Percentiles rank a stretch among this genome's conserved stretches.
These are phyloP conservation scores for Penicillium glabrum DNA, from an alignment of 2,329 filamentous ascomycete genomes.

Conservation along the genomic window DNA sequence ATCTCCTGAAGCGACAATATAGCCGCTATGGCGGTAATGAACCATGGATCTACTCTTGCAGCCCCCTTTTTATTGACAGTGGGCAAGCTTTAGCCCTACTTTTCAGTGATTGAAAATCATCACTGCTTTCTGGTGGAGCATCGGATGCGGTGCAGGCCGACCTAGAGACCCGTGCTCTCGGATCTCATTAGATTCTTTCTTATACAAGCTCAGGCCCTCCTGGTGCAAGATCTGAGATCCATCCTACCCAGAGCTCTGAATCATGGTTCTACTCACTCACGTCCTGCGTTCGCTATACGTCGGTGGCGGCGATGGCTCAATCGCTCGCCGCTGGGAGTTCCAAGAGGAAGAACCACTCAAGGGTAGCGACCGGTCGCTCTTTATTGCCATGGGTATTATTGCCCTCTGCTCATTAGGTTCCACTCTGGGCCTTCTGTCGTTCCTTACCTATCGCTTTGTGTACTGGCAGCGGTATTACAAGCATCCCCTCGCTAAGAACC, in stretches of 20 bases:
- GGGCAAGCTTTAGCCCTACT: not conserved
- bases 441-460: slow-evolving; percentile 51
- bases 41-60: slow-evolving; percentile 4
- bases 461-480: slow-evolving; percentile 51
- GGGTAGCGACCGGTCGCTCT: slow-evolving; percentile 39
- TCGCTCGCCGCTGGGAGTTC: slow-evolving; percentile 21
- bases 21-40: not conserved
- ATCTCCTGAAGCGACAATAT: not conserved
- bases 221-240: not conserved
- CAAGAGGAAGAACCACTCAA: slow-evolving; percentile 13
- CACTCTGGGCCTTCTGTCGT: slow-evolving; percentile 34
- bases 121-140: slow-evolving; percentile 5
- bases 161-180: not conserved
- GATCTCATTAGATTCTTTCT: not conserved
- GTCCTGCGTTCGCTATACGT: slow-evolving; percentile 14
- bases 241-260: not conserved
- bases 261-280: slow-evolving; percentile 14
- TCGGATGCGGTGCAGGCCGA: slow-evolving; percentile 3
- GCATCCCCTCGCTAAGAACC: slow-evolving; percentile 51
- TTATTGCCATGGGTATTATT: slow-evolving; percentile 48
- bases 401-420: slow-evolving; percentile 43
- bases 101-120: not conserved
- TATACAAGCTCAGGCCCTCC: slow-evolving; percentile 4
- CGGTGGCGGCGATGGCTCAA: slow-evolving; percentile 5
- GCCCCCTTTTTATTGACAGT: not conserved